Evolutionary conservation across 2,329 filamentous ascomycete genomes (phyloP).

Genomic region (Claviceps sp.): DNA sequence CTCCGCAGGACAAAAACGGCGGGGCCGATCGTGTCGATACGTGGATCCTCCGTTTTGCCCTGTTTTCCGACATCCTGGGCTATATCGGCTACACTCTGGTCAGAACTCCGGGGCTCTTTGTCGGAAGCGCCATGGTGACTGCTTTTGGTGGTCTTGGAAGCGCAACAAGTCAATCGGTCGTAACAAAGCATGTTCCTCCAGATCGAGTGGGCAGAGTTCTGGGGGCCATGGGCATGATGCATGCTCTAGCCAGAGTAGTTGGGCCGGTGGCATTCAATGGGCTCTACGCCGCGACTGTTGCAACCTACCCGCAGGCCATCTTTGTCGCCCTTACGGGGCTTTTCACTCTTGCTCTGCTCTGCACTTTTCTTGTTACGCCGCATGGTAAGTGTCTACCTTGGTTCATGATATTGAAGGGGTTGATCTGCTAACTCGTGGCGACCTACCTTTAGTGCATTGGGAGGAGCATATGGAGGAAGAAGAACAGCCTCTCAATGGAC

Average conservation of each 20-base stretch:
- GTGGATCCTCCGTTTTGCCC: conserved; percentile 57
- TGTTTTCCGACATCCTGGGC: conserved; percentile 65
- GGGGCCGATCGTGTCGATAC: conserved; percentile 73
- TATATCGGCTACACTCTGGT: conserved; percentile 62
- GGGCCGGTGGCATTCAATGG: conserved; percentile 75
- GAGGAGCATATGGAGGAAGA: conserved; percentile 15
- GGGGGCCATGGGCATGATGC: conserved; percentile 74
- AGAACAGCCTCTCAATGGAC: conserved; percentile 10
- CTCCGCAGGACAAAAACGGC: conserved; percentile 34
- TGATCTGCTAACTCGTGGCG: not conserved
- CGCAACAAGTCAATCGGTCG: conserved; percentile 67
- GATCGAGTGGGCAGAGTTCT: conserved; percentile 77
- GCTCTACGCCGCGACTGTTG: conserved; percentile 73
- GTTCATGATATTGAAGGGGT: not conserved
- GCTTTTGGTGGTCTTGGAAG: conserved; percentile 73
- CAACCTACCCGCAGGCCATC: conserved; percentile 63
- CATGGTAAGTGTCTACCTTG: conserved; percentile 46
- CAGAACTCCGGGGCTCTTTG: conserved; percentile 49
- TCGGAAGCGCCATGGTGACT: conserved; percentile 57
- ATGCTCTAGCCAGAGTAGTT: conserved; percentile 66
- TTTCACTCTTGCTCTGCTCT: conserved; percentile 52
- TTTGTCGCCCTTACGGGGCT: conserved; percentile 60
- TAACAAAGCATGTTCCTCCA: conserved; percentile 83
- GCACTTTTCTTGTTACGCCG: conserved; percentile 59
- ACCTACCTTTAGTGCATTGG: conserved; percentile 18